Percentiles rank a stretch among this genome's conserved stretches.
Conservation (phyloP, 805 yeast genomes). For the Cyberlindnera americana region DNA sequence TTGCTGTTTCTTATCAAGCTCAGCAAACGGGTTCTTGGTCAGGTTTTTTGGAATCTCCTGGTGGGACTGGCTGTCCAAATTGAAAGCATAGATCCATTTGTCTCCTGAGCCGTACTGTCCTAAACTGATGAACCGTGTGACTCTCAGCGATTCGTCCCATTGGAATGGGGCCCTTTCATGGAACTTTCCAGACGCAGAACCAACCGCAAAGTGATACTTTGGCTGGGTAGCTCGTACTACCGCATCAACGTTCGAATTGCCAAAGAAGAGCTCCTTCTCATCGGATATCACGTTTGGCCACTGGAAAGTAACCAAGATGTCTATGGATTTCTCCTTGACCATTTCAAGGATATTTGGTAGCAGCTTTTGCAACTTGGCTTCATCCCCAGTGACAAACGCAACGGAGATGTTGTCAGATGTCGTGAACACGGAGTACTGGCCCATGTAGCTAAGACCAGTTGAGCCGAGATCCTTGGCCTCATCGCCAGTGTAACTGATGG, state of each 20-base stretch:
- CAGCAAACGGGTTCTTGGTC: conserved; percentile 32
- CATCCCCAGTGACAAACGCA: conserved; percentile 40
- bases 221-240: conserved; percentile 48
- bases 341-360: conserved; percentile 27
- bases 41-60: conserved; percentile 25
- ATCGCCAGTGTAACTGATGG: conserved; percentile 5
- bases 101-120: conserved; percentile 52
- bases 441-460: conserved; percentile 14
- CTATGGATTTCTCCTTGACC: conserved; percentile 34
- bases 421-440: conserved; percentile 35
- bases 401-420: conserved; percentile 44
- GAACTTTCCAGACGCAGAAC: conserved; percentile 44
- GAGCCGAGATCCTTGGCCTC: conserved; percentile 2
- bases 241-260: conserved; percentile 43
- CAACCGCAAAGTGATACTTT: conserved; percentile 62
- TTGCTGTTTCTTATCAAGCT: neutral
- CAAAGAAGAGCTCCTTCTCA: conserved; percentile 42
- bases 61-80: conserved; percentile 31
- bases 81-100: conserved; percentile 78
- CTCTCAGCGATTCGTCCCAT: conserved; percentile 43
- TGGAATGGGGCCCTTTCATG: conserved; percentile 55
- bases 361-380: conserved; percentile 12
- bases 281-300: conserved; percentile 58
- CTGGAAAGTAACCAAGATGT: conserved; percentile 53
- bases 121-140: conserved; percentile 64